Base-by-base conservation (phyloP, 192 early-diverging fungal genomes). In the Backusella australiensis region DNA sequence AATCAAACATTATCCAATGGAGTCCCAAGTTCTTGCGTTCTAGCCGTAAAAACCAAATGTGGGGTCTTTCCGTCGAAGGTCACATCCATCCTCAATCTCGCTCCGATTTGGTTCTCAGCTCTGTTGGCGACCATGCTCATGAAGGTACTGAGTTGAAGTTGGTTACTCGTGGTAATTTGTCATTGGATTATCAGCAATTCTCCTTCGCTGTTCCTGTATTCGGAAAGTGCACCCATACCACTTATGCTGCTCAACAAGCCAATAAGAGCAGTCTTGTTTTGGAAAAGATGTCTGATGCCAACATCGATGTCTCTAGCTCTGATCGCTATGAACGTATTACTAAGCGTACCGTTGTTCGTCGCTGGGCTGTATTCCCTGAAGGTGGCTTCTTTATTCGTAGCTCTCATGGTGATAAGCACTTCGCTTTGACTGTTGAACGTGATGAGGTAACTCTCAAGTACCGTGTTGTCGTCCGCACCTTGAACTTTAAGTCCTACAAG, bases 281-380 rank as follows among this genome's bases (percentile, higher is more conserved):
- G 1, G 49, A 71, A 52, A 71, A 77, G 39, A 34, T 34, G 6
- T 32, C 19, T 0, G 15, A n/a, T 32, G 26, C 49, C 14, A 59
- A 46, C 19, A 32, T 70, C 29, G 73, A 67, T 29, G 39, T 34
- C 9, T 23, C 42, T 6, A 63, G 34, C 26, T 53, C 73, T 35
- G 53, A 75, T 9, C 73, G 78, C 26, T 79, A 79, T 68, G 46
- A 75, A 35, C 72, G 73, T 36, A 63, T 42, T n/a, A 70, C 38
- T 29, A 74, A 79, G 73, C 41, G 52, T 26, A 74, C 69, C 3
- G 39, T 77, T 34, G 67, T 73, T 21, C 80, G 80, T 35, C 75
- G 80, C 7, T 81, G 75, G 75, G 80, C 71, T 59, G 26, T 73
- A 3, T 81, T 81, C 80, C 80, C 80, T 34, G 72, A 81, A 23